Percentiles rank a stretch among this genome's conserved stretches.
Conservation (phyloP, 768 basidiomycete species). For the Lentinus tigrinus region DNA sequence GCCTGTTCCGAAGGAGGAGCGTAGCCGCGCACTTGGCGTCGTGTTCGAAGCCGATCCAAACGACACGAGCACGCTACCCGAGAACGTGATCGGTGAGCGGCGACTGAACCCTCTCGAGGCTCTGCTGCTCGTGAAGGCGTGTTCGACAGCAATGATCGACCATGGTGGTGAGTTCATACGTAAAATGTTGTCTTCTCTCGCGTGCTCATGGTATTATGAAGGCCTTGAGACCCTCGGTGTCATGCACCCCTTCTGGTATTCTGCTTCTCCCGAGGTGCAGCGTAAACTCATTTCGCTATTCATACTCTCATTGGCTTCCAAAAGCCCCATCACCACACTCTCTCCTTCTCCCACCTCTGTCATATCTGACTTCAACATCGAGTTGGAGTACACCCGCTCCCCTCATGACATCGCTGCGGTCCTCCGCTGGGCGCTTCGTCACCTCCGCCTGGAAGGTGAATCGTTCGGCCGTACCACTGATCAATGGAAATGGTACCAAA, state of each 20-base stretch:
- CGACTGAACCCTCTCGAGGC: slow-evolving; percentile 63
- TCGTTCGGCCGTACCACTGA: slow-evolving; percentile 55
- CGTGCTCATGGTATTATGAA: slow-evolving; percentile 28
- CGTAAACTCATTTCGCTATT: slow-evolving; percentile 69
- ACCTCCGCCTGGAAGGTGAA: slow-evolving; percentile 59
- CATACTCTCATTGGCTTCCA: slow-evolving; percentile 59
- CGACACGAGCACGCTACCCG: slow-evolving; percentile 44
- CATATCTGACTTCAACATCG: slow-evolving; percentile 57
- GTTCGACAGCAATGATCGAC: slow-evolving; percentile 63
- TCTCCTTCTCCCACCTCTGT: slow-evolving; percentile 49
- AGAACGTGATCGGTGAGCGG: slow-evolving; percentile 54
- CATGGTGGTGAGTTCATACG: slow-evolving; percentile 46
- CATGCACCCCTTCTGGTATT: slow-evolving; percentile 86
- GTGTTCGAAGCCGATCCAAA: slow-evolving; percentile 63
- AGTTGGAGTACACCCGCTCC: slow-evolving; percentile 62
- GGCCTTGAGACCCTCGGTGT: slow-evolving; percentile 81
- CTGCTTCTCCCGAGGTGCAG: slow-evolving; percentile 69
- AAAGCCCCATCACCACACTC: slow-evolving; percentile 45
- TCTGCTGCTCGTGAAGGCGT: slow-evolving; percentile 61
- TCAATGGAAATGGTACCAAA: slow-evolving; percentile 61
- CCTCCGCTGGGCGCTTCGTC: slow-evolving; percentile 78
- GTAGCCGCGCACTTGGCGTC: slow-evolving; percentile 48
- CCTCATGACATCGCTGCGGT: slow-evolving; percentile 80
- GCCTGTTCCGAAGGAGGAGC: slow-evolving; percentile 48
- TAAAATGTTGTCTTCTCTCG: slow-evolving; percentile 8